Evolutionary conservation across 83 land plant genomes (phyloP).

Genomic region (Isoetes engelmannii): DNA sequence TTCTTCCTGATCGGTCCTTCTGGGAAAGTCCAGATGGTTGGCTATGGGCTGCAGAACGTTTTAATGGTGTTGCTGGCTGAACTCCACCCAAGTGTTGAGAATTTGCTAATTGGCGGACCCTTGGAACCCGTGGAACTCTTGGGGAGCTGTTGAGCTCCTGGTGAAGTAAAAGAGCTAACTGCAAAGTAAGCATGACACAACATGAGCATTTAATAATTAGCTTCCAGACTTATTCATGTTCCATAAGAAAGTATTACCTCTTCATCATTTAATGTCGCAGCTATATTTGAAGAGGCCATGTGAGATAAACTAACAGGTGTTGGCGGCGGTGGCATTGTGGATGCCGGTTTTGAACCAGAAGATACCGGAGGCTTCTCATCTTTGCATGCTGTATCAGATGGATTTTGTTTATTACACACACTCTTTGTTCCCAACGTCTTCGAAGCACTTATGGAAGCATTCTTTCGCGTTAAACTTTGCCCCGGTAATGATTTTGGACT

Average conservation of each 20-base stretch:
- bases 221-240: background rate
- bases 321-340: slow-evolving; percentile 13
- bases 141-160: slow-evolving; percentile 93
- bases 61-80: too few species aligned
- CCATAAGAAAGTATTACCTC: slow-evolving; percentile 3
- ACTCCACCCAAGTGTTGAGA: slow-evolving; percentile 32
- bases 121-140: slow-evolving; percentile 79
- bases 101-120: slow-evolving; percentile 58
- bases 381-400: background rate
- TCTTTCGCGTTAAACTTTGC: background rate
- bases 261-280: slow-evolving; percentile 14
- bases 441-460: background rate
- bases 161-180: slow-evolving; percentile 80
- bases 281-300: background rate
- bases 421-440: background rate
- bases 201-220: background rate
- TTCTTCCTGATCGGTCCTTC: too few species aligned
- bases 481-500: background rate
- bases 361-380: slow-evolving; percentile 6
- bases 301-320: slow-evolving; percentile 1
- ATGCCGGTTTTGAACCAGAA: background rate
- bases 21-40: too few species aligned
- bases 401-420: background rate
- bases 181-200: slow-evolving; percentile 2
- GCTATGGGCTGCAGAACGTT: too few species aligned